A percentile compares a stretch with the other conserved stretches of the same genome.
These are phyloP conservation scores for Kwoniella pini DNA, from an alignment of 768 basidiomycete species.

Conservation along the genomic window DNA sequence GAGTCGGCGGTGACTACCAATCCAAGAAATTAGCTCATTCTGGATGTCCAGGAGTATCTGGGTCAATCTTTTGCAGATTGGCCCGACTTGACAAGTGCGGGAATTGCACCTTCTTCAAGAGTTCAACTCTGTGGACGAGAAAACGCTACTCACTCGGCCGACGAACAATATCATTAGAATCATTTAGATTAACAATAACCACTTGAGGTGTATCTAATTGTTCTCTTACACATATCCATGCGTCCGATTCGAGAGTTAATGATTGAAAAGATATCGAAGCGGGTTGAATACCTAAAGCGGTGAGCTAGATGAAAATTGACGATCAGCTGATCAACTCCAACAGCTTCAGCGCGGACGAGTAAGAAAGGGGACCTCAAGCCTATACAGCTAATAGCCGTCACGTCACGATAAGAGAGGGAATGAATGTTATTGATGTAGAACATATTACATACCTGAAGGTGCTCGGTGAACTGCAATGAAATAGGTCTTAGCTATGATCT, in stretches of 20 bases:
- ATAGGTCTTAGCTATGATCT: not conserved
- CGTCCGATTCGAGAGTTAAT: conserved; percentile 93
- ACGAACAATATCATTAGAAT: conserved; percentile 84
- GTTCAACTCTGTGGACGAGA: too few relatives aligned
- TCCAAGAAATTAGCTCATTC: too few relatives aligned
- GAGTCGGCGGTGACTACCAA: conserved; percentile 85
- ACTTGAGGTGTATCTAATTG: conserved; percentile 69
- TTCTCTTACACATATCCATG: conserved; percentile 81
- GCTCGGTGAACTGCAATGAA: conserved; percentile 55
- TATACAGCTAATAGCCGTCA: too few relatives aligned
- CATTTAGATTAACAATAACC: conserved; percentile 95
- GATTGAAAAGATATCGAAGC: conserved; percentile 97
- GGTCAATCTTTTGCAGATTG: too few relatives aligned
- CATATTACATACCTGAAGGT: conserved; percentile 54
- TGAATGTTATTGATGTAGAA: not conserved
- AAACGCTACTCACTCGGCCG: conserved; percentile 49
- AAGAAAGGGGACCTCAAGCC: too few relatives aligned
- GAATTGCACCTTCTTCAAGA: too few relatives aligned
- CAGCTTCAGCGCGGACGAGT: too few relatives aligned
- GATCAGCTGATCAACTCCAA: not conserved
- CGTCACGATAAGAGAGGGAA: too few relatives aligned
- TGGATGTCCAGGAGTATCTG: too few relatives aligned
- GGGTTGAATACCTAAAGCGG: conserved; percentile 92
- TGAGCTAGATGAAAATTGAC: conserved; percentile 62
- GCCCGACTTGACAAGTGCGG: too few relatives aligned